Percentiles rank a stretch among this genome's conserved stretches.
Conservation (phyloP, 2,329 filamentous ascomycete species). For the Microdochium paspali region DNA sequence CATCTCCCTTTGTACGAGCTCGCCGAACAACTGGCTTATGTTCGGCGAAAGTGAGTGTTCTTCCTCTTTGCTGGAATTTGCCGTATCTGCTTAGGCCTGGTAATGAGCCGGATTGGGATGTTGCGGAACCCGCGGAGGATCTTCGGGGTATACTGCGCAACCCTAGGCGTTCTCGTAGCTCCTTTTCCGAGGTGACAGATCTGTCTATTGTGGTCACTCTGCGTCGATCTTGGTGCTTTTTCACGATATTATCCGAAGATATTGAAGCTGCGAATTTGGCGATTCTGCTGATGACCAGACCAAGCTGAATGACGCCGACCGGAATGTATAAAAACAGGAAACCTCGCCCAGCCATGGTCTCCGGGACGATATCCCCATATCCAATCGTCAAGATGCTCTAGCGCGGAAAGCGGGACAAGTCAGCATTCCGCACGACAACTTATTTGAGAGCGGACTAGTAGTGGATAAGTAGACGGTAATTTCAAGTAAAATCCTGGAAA, state of each 20-base stretch:
- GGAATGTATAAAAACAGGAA: slow-evolving; percentile 60
- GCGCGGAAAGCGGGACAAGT: slow-evolving; percentile 11
- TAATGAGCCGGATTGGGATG: background rate
- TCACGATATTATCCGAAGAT: slow-evolving; percentile 51
- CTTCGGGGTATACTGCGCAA: slow-evolving; percentile 10
- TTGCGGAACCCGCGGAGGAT: background rate
- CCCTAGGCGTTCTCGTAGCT: slow-evolving; percentile 29
- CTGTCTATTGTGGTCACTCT: slow-evolving; percentile 43
- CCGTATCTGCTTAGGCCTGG: background rate
- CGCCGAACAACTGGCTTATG: background rate
- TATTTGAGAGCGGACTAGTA: too few species aligned
- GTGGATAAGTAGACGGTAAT: too few species aligned
- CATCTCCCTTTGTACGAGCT: background rate
- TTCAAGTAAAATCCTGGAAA: too few species aligned
- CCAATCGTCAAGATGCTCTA: slow-evolving; percentile 43
- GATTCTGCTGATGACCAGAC: slow-evolving; percentile 57
- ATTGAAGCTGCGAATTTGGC: slow-evolving; percentile 50
- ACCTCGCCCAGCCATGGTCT: slow-evolving; percentile 41
- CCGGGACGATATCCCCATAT: slow-evolving; percentile 52
- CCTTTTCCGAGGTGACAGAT: slow-evolving; percentile 40
- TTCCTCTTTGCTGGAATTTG: background rate
- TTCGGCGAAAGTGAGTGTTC: background rate
- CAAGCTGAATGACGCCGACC: slow-evolving; percentile 59
- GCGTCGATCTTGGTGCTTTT: slow-evolving; percentile 44
- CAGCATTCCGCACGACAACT: too few species aligned